These are phyloP conservation scores for Cenchrus fungigraminus DNA, from an alignment of 176 grass and related monocot species.

Conservation along the genomic window DNA sequence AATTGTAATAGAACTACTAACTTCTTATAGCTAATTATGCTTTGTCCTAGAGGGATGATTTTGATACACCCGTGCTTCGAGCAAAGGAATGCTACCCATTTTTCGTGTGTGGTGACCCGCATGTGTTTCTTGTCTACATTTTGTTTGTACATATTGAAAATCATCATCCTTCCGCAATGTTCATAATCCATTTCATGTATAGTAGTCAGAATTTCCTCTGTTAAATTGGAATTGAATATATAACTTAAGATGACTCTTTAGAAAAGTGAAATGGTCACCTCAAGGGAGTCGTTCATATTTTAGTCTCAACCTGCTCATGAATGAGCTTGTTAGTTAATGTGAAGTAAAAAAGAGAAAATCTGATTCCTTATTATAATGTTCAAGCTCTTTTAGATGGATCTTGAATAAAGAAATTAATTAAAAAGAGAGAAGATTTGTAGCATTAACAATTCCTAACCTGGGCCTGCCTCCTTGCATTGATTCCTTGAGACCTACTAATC, in stretches of 20 bases:
- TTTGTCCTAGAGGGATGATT: neutral
- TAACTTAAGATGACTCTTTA: neutral
- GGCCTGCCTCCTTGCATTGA: slow-evolving; percentile 19
- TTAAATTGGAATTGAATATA: neutral
- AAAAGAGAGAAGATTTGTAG: neutral
- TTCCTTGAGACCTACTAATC: slow-evolving; percentile 46
- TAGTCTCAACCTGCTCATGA: neutral
- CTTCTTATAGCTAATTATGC: neutral
- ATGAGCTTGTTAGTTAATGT: neutral
- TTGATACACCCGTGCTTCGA: neutral
- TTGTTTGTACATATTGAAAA: neutral
- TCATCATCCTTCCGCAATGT: neutral
- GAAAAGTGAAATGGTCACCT: neutral
- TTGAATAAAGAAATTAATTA: neutral
- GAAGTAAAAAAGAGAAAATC: slow-evolving; percentile 20
- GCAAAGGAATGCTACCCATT: neutral
- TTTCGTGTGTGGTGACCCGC: neutral
- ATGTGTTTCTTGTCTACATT: neutral
- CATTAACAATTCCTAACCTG: slow-evolving; percentile 38
- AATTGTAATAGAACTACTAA: slow-evolving; percentile 3
- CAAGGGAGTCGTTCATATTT: neutral
- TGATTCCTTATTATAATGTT: neutral
- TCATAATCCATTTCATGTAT: neutral
- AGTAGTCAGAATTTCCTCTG: neutral
- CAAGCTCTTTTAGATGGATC: slow-evolving; percentile 1